Percentiles rank a stretch among this genome's conserved stretches.
phyloP scores from a whole-genome alignment of 768 basidiomycete species.

The Rhodotorula sphaerocarpa region DNA sequence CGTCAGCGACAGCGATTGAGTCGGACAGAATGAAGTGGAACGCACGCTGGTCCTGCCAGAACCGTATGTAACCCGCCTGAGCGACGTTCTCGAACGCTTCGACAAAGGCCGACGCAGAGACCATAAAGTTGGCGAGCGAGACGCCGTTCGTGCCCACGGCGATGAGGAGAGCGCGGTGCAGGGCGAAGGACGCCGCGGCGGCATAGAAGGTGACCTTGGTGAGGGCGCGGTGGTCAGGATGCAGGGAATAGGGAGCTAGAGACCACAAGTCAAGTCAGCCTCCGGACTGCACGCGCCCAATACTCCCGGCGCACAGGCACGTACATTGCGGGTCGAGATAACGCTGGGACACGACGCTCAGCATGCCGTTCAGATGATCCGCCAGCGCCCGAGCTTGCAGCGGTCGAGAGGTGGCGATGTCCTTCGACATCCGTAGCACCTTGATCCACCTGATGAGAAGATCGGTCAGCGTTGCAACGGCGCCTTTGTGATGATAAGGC shows the following conservation, averaged over 20 bases:
- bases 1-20: no score
- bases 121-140: constrained; percentile 5
- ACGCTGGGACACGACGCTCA: constrained; percentile 1
- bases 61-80: constrained; percentile 4
- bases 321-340: constrained; percentile 12
- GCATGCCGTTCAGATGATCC: constrained; percentile 10
- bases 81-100: constrained; percentile 11
- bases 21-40: background rate
- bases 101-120: background rate
- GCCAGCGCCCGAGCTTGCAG: constrained; percentile 7
- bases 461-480: no score
- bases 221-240: background rate
- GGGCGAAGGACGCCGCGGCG: background rate
- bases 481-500: no score
- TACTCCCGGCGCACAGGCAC: background rate
- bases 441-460: background rate
- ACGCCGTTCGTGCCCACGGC: constrained; percentile 13
- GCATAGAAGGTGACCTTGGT: constrained; percentile 22
- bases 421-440: constrained; percentile 3
- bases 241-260: background rate
- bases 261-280: no score
- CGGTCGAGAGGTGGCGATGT: background rate
- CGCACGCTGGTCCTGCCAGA: constrained; percentile 16
- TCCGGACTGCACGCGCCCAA: no score
- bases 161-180: constrained; percentile 6